Evolutionary conservation across 2,329 filamentous ascomycete genomes (phyloP), one percentile per base, ranked within the genome.

Genomic region (Colletotrichum acutatum): DNA sequence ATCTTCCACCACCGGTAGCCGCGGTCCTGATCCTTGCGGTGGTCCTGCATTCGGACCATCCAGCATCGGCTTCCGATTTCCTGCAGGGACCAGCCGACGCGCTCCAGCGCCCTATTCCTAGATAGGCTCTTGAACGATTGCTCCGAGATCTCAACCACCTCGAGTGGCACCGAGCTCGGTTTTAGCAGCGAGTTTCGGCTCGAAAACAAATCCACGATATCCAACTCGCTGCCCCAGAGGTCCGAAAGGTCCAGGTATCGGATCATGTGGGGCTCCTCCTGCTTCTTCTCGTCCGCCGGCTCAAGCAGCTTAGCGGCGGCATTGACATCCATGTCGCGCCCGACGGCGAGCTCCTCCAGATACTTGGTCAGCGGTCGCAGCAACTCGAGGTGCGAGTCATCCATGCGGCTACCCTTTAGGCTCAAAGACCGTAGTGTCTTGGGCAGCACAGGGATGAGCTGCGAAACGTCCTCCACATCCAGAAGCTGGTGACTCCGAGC

Each of bases 181-280:
- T 88, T 87, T 52, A 94, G 87, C 19, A 95, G 83, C 76, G 86
- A 89, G 26, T 84, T 81, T 58, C 83, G 87, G 66, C 63, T 71
- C 74, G 83, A 82, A 74, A 90, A 87, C 11, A 88, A 79, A 2
- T 88, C 87, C 66, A 88, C 86, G 62, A 92, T 86, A 73, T 89
- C 85, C 60, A 94, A 88, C 63, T 90, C 87, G 65, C 89, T 87
- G 6, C 89, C 89, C 63, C 89, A 86, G 73, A 94, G 90, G 79
- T 94, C 93, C 53, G 92, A 94, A 58, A 95, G 88, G 78, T 96
- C 94, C 66, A 97, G 85, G 80, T 95, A 97, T 77, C 90, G 91
- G 28, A 97, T 86, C 32, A 88, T 88, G 74, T 92, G 89, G 2
- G 89, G 87, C 9, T 84, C 78, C 60, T 82, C 79, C 26, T 81